Evolutionary conservation across 2,329 filamentous ascomycete genomes (phyloP), one percentile per base, ranked within the genome.

Genomic region (Trichophyton simii): DNA sequence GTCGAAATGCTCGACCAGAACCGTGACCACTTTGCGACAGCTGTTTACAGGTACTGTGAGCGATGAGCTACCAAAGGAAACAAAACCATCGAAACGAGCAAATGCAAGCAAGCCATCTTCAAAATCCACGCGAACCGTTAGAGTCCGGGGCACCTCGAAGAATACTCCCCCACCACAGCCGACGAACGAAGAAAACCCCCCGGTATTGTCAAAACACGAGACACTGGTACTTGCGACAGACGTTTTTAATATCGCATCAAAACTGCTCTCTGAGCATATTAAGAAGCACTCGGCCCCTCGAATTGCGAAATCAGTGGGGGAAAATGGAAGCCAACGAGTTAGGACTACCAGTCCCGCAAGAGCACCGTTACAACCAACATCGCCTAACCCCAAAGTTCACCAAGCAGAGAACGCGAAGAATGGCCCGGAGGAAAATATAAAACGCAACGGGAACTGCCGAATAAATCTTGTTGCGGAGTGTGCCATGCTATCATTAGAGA

Each of bases 1-100:
- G 11, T 72, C 79, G 55, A 83, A 78, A 66, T 85, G 82, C 72
- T 82, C 81, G 50, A 67, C 69, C 63, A 69, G 70, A 55, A 77
- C 74, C 13, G 70, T 76, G 59, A 66, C 70, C 61, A 70, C 73
- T 58, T 70, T 76, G 64, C 72, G 75, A 66, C 70, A 68, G 58
- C 71, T 77, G 54, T 71, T 77, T 61, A 70, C 18, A 15, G 64
- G 36, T 62, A 62, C 46, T 66, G 68, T 58, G 63, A 57, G 62
- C 46, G 60, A 65, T 20, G 62, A 62, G 41, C 54, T 64, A 25
- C 69, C 66, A 62, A 68, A 64, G 44, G 61, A 57, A n/a, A 66
- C 66, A 13, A 69, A 69, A 31, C 62, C 63, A 1, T 67, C 68
- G 7, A 72, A 71, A 55, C 61, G 65, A 1, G 34, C 22, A 20